These are phyloP conservation scores for Ajuga chamaepitys DNA, from an alignment of 257 asterid species.

Conservation along the genomic window DNA sequence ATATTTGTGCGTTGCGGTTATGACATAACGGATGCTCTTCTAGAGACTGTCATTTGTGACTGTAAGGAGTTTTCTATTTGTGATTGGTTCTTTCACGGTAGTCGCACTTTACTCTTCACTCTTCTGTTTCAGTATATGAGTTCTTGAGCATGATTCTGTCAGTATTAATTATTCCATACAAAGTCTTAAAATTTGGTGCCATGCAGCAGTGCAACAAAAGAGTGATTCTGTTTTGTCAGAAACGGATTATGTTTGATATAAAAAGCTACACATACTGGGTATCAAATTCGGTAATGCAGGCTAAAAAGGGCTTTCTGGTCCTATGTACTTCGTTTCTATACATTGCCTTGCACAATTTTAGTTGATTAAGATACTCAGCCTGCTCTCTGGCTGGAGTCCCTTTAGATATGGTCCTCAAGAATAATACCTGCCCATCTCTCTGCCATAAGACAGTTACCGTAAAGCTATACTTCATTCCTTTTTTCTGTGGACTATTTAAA, in stretches of 20 bases:
- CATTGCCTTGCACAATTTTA: not conserved
- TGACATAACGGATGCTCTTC: not conserved
- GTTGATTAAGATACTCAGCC: not conserved
- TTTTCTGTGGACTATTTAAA: not conserved
- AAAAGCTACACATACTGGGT: not conserved
- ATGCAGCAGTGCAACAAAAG: not conserved
- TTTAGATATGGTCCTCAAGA: not conserved
- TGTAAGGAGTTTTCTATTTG: not conserved
- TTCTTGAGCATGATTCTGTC: not conserved
- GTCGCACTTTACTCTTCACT: not conserved
- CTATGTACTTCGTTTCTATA: not conserved
- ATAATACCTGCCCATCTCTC: not conserved
- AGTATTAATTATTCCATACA: not conserved
- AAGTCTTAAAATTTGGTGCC: not conserved
- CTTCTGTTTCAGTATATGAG: not conserved
- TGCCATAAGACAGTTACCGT: not conserved
- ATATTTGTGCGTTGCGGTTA: not conserved
- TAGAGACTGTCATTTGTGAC: not conserved
- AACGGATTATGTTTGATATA: not conserved
- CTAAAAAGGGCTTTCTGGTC: not conserved
- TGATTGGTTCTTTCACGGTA: not conserved
- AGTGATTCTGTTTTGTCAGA: not conserved
- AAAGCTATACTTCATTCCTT: not conserved
- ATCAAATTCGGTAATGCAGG: not conserved
- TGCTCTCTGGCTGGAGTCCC: not conserved